phyloP scores from a whole-genome alignment of 805 yeast genomes.

The Cyberlindnera xylosilytica region DNA sequence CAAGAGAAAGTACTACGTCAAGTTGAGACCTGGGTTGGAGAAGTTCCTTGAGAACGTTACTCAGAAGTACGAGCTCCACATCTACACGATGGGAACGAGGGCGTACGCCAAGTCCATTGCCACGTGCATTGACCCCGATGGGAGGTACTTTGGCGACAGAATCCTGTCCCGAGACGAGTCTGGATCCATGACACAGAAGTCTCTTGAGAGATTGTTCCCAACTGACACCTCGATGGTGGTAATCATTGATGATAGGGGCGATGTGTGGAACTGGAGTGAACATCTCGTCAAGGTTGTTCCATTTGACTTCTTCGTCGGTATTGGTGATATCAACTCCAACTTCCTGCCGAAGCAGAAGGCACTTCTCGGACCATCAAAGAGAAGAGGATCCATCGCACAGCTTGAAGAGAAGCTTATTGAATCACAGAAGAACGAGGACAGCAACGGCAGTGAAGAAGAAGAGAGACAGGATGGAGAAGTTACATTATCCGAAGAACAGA shows the following conservation, averaged over 20 bases:
- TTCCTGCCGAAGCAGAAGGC: constrained; percentile 78
- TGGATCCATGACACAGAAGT: constrained; percentile 87
- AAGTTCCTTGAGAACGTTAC: constrained; percentile 67
- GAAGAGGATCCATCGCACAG: constrained; percentile 53
- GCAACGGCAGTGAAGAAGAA: constrained; percentile 31
- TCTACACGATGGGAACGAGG: constrained; percentile 97
- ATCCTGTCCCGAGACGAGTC: constrained; percentile 92
- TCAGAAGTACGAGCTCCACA: constrained; percentile 79
- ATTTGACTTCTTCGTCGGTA: constrained; percentile 93
- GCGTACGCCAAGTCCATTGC: constrained; percentile 90
- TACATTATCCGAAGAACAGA: constrained; percentile 34
- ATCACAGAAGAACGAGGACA: constrained; percentile 10
- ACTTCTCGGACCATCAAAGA: constrained; percentile 58
- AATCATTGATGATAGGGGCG: constrained; percentile 95
- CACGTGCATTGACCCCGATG: constrained; percentile 85
- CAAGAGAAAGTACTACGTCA: constrained; percentile 84
- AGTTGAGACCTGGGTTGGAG: constrained; percentile 81
- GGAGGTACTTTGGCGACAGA: constrained; percentile 83
- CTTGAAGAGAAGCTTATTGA: constrained; percentile 40
- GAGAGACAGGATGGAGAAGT: constrained; percentile 31
- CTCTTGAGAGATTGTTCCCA: constrained; percentile 84
- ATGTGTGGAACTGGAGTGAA: constrained; percentile 97
- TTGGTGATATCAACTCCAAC: constrained; percentile 94
- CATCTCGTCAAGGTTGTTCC: constrained; percentile 92
- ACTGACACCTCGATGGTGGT: constrained; percentile 96